phyloP scores from a whole-genome alignment of 2,329 filamentous ascomycete genomes.

The Colletotrichum shisoi region DNA sequence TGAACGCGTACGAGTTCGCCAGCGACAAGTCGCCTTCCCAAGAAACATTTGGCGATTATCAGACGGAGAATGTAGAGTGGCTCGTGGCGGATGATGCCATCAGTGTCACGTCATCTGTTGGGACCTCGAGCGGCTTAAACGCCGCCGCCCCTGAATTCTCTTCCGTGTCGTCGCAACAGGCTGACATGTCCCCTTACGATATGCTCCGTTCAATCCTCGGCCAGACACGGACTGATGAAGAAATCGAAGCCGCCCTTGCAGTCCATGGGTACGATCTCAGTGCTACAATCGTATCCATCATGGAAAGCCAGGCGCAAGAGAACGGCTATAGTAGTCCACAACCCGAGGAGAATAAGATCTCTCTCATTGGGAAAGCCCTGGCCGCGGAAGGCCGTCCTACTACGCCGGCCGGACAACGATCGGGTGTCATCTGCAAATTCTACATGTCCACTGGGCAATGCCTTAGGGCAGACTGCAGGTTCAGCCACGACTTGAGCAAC shows the following conservation, averaged over 20 bases:
- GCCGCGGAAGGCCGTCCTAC: conserved; percentile 75
- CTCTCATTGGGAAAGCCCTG: conserved; percentile 91
- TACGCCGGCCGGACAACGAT: conserved; percentile 80
- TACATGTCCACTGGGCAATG: conserved; percentile 96
- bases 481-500: conserved; percentile 94
- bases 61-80: conserved; percentile 96
- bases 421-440: conserved; percentile 94
- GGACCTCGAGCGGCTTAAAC: conserved; percentile 75
- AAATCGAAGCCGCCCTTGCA: conserved; percentile 90
- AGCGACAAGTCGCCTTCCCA: conserved; percentile 81
- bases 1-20: conserved; percentile 94
- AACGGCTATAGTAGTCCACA: conserved; percentile 47
- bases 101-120: conserved; percentile 77
- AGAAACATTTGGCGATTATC: conserved; percentile 89
- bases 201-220: conserved; percentile 95
- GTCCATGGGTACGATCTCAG: conserved; percentile 92
- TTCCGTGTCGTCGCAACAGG: conserved; percentile 66
- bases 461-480: conserved; percentile 92
- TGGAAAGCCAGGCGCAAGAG: conserved; percentile 71
- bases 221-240: conserved; percentile 87
- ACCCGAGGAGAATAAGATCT: conserved; percentile 66
- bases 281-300: conserved; percentile 87
- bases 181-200: conserved; percentile 97
- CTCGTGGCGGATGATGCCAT: conserved; percentile 87
- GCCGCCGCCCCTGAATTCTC: conserved; percentile 82